Percentiles rank a stretch among this genome's conserved stretches.
phyloP scores from a whole-genome alignment of 139 green algal species.

The Mesotaenium endlicherianum region DNA sequence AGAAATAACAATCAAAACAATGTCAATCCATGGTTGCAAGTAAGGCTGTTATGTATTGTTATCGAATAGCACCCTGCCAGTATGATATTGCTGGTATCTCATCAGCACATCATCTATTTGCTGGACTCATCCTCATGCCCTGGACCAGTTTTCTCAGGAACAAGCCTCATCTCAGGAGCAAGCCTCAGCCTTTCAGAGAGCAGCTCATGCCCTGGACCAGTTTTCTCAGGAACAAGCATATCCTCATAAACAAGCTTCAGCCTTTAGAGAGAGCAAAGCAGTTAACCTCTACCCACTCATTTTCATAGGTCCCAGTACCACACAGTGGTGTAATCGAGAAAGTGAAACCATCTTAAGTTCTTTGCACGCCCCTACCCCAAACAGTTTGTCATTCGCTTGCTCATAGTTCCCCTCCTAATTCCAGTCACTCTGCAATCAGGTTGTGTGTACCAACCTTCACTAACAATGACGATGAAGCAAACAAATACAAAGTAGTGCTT shows the following conservation, averaged over 20 bases:
- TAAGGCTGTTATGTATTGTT: not conserved
- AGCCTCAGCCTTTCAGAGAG: not conserved
- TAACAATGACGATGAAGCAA: not conserved
- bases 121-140: not conserved
- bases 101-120: not conserved
- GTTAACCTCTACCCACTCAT: no score
- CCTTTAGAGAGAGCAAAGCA: no score
- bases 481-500: not conserved
- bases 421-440: no score
- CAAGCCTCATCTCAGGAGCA: not conserved
- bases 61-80: not conserved
- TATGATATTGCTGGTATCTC: not conserved
- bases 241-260: not conserved
- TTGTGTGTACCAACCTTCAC: no score
- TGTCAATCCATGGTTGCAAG: not conserved
- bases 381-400: no score
- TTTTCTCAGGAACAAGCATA: not conserved
- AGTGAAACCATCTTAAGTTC: no score
- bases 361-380: no score
- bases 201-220: not conserved
- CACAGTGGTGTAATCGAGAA: no score
- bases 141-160: not conserved
- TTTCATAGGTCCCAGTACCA: no score
- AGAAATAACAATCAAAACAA: not conserved
- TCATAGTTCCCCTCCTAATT: no score